Evolutionary conservation across 805 yeast genomes (phyloP).

Genomic region (Wickerhamiella qilinensis): DNA sequence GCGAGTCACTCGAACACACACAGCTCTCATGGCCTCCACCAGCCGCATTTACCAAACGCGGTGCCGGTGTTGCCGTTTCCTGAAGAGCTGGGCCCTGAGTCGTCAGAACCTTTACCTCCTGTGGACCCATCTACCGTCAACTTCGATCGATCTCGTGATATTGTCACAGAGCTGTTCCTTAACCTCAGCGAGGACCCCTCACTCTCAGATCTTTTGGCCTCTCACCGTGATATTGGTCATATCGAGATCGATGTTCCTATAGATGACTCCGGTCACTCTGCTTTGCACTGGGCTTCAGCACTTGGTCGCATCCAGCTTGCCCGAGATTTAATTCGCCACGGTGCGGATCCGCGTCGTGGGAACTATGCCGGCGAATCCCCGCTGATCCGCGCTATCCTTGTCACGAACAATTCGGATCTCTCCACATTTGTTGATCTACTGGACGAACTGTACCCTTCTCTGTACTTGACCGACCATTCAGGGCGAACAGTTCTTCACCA

Average conservation of each 20-base stretch:
- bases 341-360: conserved; percentile 53
- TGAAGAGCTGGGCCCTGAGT: background rate
- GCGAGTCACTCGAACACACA: background rate
- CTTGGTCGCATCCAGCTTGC: conserved; percentile 64
- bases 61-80: background rate
- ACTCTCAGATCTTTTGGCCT: conserved; percentile 7
- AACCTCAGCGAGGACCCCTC: conserved; percentile 8
- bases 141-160: conserved; percentile 7
- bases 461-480: conserved; percentile 46
- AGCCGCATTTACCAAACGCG: too few species aligned
- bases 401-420: conserved; percentile 66
- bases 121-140: conserved; percentile 4
- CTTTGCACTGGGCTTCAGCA: conserved; percentile 92
- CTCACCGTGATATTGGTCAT: conserved; percentile 2
- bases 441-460: conserved; percentile 59
- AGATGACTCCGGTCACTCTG: conserved; percentile 86
- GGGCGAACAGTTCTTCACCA: conserved; percentile 78
- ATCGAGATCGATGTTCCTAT: conserved; percentile 62
- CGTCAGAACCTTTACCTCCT: conserved; percentile 6
- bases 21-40: too few species aligned
- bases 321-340: conserved; percentile 45
- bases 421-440: conserved; percentile 58
- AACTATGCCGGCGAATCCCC: conserved; percentile 83
- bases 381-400: conserved; percentile 66
- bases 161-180: conserved; percentile 15